A percentile compares a stretch with the other conserved stretches of the same genome.
Conservation (phyloP, 306 rosid genomes). For the Datisca glomerata region DNA sequence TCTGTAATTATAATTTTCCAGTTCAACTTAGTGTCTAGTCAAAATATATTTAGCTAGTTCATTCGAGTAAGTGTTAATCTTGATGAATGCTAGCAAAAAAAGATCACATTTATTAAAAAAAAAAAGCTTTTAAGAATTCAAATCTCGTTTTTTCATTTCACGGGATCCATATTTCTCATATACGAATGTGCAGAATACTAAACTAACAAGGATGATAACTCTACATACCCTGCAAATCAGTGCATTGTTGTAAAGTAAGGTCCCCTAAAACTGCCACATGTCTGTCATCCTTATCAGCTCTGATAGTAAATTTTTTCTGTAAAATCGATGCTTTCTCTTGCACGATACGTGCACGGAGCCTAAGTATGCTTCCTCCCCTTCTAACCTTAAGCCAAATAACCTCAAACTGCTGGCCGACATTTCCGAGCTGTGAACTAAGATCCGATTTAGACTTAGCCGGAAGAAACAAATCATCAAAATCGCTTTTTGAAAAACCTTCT, state of each 20-base stretch:
- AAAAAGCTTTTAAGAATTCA: too few species aligned
- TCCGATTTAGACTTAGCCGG: slow-evolving; percentile 41
- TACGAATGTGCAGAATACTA: too few species aligned
- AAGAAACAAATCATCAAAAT: slow-evolving; percentile 21
- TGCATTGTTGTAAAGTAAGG: slow-evolving; percentile 45
- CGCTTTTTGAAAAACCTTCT: slow-evolving; percentile 33
- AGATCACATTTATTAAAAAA: too few species aligned
- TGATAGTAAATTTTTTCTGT: slow-evolving; percentile 34
- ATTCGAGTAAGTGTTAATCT: too few species aligned
- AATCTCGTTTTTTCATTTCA: not conserved
- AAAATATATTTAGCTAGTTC: too few species aligned
- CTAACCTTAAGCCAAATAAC: slow-evolving; percentile 46
- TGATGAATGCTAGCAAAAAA: too few species aligned
- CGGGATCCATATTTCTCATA: too few species aligned
- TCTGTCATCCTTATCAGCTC: slow-evolving; percentile 45
- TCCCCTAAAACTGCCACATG: slow-evolving; percentile 49
- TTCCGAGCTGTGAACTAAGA: slow-evolving; percentile 41
- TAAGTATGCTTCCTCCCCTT: slow-evolving; percentile 35
- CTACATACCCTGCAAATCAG: slow-evolving; percentile 38
- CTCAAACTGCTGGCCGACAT: slow-evolving; percentile 25
- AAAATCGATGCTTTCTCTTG: slow-evolving; percentile 34
- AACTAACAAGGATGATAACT: slow-evolving; percentile 2
- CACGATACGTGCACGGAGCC: slow-evolving; percentile 35
- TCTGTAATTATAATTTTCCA: too few species aligned
- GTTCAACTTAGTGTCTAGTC: too few species aligned